Conservation (phyloP, 441 rosid genomes). For the Gossypium gossypioides region DNA sequence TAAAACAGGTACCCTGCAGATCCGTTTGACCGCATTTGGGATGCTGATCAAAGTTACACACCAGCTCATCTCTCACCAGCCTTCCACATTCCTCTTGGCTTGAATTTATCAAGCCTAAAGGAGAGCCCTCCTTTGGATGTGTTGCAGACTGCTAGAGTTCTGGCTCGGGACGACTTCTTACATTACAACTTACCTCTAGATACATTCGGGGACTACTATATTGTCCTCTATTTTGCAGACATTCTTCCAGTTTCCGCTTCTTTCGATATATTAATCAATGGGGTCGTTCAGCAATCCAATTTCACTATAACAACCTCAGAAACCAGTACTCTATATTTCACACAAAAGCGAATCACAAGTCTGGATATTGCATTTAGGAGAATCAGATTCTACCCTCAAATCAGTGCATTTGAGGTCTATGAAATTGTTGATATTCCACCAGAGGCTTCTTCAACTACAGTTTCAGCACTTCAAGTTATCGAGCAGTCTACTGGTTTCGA, state of each 20-base stretch:
- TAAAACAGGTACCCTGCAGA: slow-evolving; percentile 63
- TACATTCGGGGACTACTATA: slow-evolving; percentile 43
- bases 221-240: slow-evolving; percentile 72
- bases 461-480: slow-evolving; percentile 82
- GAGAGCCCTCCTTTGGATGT: slow-evolving; percentile 65
- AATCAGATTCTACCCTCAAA: slow-evolving; percentile 49
- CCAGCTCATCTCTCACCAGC: slow-evolving; percentile 49
- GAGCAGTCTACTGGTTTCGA: slow-evolving; percentile 65
- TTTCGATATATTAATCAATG: slow-evolving; percentile 52
- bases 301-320: slow-evolving; percentile 44
- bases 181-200: slow-evolving; percentile 48
- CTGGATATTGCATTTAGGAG: slow-evolving; percentile 58
- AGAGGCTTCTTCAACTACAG: slow-evolving; percentile 84
- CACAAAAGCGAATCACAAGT: slow-evolving; percentile 28
- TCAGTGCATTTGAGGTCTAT: slow-evolving; percentile 67
- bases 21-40: slow-evolving; percentile 86
- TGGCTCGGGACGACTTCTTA: slow-evolving; percentile 43
- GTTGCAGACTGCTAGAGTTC: slow-evolving; percentile 68
- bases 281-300: slow-evolving; percentile 36
- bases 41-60: slow-evolving; percentile 51
- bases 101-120: slow-evolving; percentile 28
- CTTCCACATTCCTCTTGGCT: slow-evolving; percentile 26
- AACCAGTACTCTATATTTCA: slow-evolving; percentile 39
- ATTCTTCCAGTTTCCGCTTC: slow-evolving; percentile 67
- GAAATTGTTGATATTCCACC: slow-evolving; percentile 52